These are phyloP conservation scores for Carallia brachiata DNA, from an alignment of 345 rosid genomes.

Conservation along the genomic window DNA sequence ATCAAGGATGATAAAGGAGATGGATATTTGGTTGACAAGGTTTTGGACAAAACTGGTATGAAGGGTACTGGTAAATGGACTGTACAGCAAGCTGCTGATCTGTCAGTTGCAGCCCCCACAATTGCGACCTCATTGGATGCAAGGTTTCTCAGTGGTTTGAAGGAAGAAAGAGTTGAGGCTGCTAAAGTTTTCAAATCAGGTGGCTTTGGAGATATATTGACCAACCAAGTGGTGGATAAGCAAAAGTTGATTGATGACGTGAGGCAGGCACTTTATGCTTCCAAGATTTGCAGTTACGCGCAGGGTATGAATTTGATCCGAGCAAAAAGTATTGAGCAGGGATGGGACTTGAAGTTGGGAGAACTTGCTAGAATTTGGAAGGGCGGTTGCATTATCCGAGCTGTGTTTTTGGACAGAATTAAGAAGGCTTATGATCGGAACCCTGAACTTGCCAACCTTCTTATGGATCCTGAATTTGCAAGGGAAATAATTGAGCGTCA, in stretches of 20 bases:
- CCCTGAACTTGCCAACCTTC: slow-evolving; percentile 76
- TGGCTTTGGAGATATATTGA: slow-evolving; percentile 63
- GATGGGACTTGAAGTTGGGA: slow-evolving; percentile 87
- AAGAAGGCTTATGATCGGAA: slow-evolving; percentile 95
- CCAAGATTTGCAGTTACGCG: slow-evolving; percentile 95
- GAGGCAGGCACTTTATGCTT: slow-evolving; percentile 85
- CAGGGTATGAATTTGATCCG: slow-evolving; percentile 98
- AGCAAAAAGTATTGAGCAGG: slow-evolving; percentile 83
- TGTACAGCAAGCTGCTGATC: slow-evolving; percentile 96
- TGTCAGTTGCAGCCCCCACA: slow-evolving; percentile 92
- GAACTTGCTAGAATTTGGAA: slow-evolving; percentile 98
- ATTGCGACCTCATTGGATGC: slow-evolving; percentile 87
- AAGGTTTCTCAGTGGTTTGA: slow-evolving; percentile 86
- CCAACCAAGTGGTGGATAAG: slow-evolving; percentile 72
- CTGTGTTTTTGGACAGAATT: slow-evolving; percentile 87
- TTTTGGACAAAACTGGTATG: slow-evolving; percentile 96
- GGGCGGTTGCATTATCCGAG: slow-evolving; percentile 96
- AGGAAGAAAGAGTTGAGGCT: slow-evolving; percentile 88
- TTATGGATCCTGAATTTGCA: slow-evolving; percentile 94
- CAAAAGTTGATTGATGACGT: slow-evolving; percentile 75
- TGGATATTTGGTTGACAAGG: slow-evolving; percentile 88
- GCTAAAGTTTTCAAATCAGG: slow-evolving; percentile 77
- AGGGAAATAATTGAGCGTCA: slow-evolving; percentile 90
- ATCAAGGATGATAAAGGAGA: slow-evolving; percentile 84
- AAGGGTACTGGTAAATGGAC: slow-evolving; percentile 99